A percentile compares a stretch with the other conserved stretches of the same genome.
Conservation (phyloP, 2,329 filamentous ascomycete species). For the Pseudonectria foliicola region DNA sequence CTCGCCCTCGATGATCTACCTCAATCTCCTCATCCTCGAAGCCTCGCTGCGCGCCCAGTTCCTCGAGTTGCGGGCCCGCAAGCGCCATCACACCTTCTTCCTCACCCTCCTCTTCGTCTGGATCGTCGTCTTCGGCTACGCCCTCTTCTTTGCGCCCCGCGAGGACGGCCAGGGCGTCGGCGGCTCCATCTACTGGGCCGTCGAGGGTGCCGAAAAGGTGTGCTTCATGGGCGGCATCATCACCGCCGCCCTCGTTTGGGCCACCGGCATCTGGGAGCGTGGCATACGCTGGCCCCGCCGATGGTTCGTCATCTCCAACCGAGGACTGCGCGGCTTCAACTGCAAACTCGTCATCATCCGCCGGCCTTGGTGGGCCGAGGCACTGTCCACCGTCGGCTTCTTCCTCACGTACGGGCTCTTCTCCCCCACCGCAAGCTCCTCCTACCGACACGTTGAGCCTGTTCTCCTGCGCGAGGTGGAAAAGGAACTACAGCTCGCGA, state of each 20-base stretch:
- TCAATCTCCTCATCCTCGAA: slow-evolving; percentile 95
- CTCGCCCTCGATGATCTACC: slow-evolving; percentile 91
- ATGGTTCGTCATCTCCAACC: slow-evolving; percentile 84
- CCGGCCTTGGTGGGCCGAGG: slow-evolving; percentile 73
- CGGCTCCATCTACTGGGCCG: slow-evolving; percentile 91
- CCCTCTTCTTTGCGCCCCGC: slow-evolving; percentile 88
- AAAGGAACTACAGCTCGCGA: slow-evolving; percentile 45
- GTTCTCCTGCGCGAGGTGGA: slow-evolving; percentile 52
- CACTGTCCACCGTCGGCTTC: slow-evolving; percentile 65
- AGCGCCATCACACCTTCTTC: slow-evolving; percentile 91
- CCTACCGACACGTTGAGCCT: slow-evolving; percentile 72
- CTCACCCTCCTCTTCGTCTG: slow-evolving; percentile 71
- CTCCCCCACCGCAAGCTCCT: slow-evolving; percentile 59
- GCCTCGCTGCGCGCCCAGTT: slow-evolving; percentile 89
- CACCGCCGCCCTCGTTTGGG: slow-evolving; percentile 82
- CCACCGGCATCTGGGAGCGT: slow-evolving; percentile 91
- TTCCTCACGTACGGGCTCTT: slow-evolving; percentile 70
- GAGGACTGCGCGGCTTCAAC: slow-evolving; percentile 87
- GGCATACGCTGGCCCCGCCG: slow-evolving; percentile 89
- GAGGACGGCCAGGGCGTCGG: slow-evolving; percentile 89
- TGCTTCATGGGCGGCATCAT: slow-evolving; percentile 87
- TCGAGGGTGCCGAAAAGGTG: slow-evolving; percentile 84
- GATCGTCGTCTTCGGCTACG: slow-evolving; percentile 80
- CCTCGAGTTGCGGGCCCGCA: slow-evolving; percentile 77
- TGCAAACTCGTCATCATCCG: slow-evolving; percentile 90